These are phyloP conservation scores for Sarocladium oryzae DNA, from an alignment of 2,329 filamentous ascomycete species.

Conservation along the genomic window DNA sequence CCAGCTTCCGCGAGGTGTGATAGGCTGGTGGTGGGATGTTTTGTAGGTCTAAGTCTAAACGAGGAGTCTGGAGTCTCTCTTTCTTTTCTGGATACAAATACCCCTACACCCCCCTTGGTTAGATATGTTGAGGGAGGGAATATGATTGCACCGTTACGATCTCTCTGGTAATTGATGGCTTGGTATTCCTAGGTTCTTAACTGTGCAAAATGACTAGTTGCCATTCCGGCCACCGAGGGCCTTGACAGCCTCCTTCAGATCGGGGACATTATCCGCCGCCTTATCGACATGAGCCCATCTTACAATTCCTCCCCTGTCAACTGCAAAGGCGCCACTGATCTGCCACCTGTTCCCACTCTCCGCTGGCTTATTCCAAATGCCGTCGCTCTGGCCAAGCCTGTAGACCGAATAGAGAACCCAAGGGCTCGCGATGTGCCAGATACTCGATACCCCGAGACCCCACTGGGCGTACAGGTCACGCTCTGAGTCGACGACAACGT, in stretches of 20 bases:
- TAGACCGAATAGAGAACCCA: slow-evolving; percentile 50
- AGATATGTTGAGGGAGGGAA: not conserved
- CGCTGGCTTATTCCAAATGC: slow-evolving; percentile 59
- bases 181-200: no score
- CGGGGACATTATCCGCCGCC: slow-evolving; percentile 25
- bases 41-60: not conserved
- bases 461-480: slow-evolving; percentile 57
- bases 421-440: slow-evolving; percentile 58
- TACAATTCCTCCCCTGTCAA: slow-evolving; percentile 25
- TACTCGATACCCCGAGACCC: slow-evolving; percentile 56
- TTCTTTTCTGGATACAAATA: not conserved
- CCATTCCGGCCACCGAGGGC: slow-evolving; percentile 18
- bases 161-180: no score
- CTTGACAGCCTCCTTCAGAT: slow-evolving; percentile 22
- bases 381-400: slow-evolving; percentile 52
- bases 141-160: not conserved
- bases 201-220: no score
- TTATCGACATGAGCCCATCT: slow-evolving; percentile 24
- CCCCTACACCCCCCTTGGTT: not conserved
- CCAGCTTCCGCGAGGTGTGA: slow-evolving; percentile 1
- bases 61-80: not conserved
- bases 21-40: slow-evolving; percentile 7
- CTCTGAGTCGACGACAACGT: slow-evolving; percentile 54
- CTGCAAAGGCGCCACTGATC: slow-evolving; percentile 57
- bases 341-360: slow-evolving; percentile 66